phyloP scores from a whole-genome alignment of 2,329 filamentous ascomycete species.

The Apiospora kogelbergensis region DNA sequence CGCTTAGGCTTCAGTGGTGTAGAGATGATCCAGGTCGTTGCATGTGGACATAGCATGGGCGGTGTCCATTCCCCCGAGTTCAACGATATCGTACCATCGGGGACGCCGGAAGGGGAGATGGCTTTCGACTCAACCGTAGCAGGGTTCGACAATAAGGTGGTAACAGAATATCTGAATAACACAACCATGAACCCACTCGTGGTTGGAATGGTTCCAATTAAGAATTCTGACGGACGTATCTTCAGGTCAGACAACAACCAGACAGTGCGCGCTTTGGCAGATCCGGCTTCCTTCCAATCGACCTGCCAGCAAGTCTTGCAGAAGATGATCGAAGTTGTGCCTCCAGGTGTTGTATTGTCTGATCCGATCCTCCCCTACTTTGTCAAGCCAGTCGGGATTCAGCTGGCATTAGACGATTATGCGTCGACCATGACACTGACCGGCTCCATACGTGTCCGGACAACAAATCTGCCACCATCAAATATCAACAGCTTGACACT shows the following conservation, averaged over 20 bases:
- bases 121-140: conserved; percentile 48
- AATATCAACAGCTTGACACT: conserved; percentile 49
- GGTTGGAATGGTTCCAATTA: conserved; percentile 47
- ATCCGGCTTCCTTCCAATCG: conserved; percentile 42
- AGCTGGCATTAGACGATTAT: conserved; percentile 51
- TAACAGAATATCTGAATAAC: conserved; percentile 55
- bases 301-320: conserved; percentile 53
- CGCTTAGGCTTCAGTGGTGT: conserved; percentile 56
- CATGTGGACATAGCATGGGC: conserved; percentile 62
- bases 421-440: conserved; percentile 49
- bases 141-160: conserved; percentile 56
- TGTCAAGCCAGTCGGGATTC: conserved; percentile 59
- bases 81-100: conserved; percentile 49
- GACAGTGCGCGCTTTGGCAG: conserved; percentile 50
- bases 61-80: conserved; percentile 57
- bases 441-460: conserved; percentile 58
- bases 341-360: conserved; percentile 48
- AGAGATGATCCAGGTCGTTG: conserved; percentile 61
- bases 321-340: conserved; percentile 63
- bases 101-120: conserved; percentile 42
- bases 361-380: conserved; percentile 55
- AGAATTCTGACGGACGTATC: conserved; percentile 56
- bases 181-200: conserved; percentile 56
- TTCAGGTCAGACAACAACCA: conserved; percentile 56
- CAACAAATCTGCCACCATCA: conserved; percentile 43